A percentile compares a stretch with the other conserved stretches of the same genome.
These are phyloP conservation scores for Achlya hypogyna DNA, from an alignment of 352 stramenopile genomes.

Conservation along the genomic window DNA sequence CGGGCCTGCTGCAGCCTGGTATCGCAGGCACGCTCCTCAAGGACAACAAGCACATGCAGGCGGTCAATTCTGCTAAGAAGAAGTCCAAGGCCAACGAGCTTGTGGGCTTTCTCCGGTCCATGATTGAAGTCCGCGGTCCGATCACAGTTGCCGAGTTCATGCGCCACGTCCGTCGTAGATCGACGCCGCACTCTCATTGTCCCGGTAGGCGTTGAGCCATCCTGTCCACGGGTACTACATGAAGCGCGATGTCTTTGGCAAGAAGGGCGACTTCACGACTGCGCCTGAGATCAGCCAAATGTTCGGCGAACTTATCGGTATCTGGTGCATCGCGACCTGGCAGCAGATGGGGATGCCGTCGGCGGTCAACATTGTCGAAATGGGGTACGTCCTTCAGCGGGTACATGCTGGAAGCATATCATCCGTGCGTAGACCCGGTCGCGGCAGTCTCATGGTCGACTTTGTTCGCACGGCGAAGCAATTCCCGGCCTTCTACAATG, in stretches of 20 bases:
- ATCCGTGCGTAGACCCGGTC: conserved; percentile 44
- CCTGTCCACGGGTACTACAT: conserved; percentile 94
- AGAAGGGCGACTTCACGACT: conserved; percentile 89
- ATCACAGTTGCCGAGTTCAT: conserved; percentile 95
- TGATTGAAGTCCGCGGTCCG: conserved; percentile 89
- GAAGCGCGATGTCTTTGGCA: conserved; percentile 87
- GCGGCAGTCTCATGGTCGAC: conserved; percentile 91
- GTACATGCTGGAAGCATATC: background rate
- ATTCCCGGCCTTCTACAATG: conserved; percentile 83
- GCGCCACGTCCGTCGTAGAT: conserved; percentile 39
- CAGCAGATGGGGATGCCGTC: conserved; percentile 73
- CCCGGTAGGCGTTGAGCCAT: conserved; percentile 70
- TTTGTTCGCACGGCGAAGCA: conserved; percentile 83
- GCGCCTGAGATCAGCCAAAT: conserved; percentile 91
- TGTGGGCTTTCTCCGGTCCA: conserved; percentile 70
- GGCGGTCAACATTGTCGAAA: conserved; percentile 81
- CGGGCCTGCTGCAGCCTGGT: conserved; percentile 49
- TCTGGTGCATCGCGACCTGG: conserved; percentile 90
- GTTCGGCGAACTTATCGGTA: conserved; percentile 87
- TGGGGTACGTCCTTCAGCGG: conserved; percentile 43
- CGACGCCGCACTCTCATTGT: background rate
- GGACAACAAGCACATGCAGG: conserved; percentile 19
- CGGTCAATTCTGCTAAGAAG: conserved; percentile 16
- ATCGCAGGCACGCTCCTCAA: conserved; percentile 24
- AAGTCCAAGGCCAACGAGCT: conserved; percentile 67